Conservation (phyloP, 2,329 filamentous ascomycete genomes). For the Fusarium miscanthi region DNA sequence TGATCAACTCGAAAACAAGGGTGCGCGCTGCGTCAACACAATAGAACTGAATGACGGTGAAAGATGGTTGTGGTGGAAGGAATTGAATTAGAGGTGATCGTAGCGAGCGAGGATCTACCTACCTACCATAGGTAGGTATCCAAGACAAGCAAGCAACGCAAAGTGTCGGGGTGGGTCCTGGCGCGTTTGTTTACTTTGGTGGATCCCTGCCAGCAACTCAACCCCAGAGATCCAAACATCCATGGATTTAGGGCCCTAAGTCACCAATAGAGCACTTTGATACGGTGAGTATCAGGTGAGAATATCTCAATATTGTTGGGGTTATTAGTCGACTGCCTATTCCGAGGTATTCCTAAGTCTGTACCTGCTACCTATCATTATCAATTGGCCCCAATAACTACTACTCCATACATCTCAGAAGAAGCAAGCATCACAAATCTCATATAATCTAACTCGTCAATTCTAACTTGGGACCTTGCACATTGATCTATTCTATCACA, state of each 20-base stretch:
- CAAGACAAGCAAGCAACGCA: conserved; percentile 15
- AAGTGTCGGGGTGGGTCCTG: conserved; percentile 36
- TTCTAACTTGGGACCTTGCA: neutral
- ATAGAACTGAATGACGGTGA: conserved; percentile 1
- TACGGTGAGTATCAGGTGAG: neutral
- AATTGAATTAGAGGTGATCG: conserved; percentile 33
- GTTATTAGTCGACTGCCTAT: neutral
- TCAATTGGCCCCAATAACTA: neutral
- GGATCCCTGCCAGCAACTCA: conserved; percentile 7
- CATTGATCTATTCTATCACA: conserved; percentile 45
- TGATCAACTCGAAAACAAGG: conserved; percentile 1
- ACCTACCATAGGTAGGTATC: too few relatives aligned
- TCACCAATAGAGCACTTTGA: conserved; percentile 5
- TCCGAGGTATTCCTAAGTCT: neutral
- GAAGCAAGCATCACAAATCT: neutral
- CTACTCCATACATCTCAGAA: neutral
- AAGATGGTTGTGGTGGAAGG: conserved; percentile 31
- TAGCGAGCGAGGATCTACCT: conserved; percentile 12
- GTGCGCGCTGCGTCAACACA: conserved; percentile 14
- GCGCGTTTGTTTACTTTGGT: conserved; percentile 53
- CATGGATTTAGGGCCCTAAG: neutral
- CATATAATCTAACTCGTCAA: neutral
- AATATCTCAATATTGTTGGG: neutral
- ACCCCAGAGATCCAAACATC: conserved; percentile 33
- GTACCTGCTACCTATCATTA: neutral